These are phyloP conservation scores for Mycena capillaripes DNA, from an alignment of 768 basidiomycete genomes.

Conservation along the genomic window DNA sequence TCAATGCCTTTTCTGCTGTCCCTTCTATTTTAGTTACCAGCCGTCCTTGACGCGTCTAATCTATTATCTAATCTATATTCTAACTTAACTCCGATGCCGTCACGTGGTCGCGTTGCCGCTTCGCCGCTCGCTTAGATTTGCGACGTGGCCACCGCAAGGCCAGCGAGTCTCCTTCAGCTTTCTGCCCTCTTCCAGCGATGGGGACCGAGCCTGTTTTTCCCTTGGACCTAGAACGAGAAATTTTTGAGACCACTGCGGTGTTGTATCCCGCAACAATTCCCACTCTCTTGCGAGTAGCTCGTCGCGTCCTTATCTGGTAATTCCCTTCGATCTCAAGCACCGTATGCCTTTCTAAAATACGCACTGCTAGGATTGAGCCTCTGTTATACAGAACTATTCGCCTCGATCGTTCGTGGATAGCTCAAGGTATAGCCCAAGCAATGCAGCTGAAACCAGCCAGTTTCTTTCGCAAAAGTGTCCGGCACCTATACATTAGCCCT, in stretches of 20 bases:
- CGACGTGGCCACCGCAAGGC: no score
- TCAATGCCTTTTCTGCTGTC: no score
- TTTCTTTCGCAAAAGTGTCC: slow-evolving; percentile 12
- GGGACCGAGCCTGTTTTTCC: neutral
- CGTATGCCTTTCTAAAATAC: no score
- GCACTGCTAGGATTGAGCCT: slow-evolving; percentile 19
- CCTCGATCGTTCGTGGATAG: neutral
- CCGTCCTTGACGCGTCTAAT: no score
- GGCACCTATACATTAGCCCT: neutral
- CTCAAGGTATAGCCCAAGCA: neutral
- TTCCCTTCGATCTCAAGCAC: neutral
- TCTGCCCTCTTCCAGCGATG: neutral
- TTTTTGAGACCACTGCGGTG: neutral
- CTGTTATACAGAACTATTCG: slow-evolving; percentile 5
- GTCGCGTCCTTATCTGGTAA: neutral
- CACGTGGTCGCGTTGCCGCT: no score
- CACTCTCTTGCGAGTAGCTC: neutral
- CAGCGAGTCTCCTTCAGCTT: no score
- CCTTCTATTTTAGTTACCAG: no score
- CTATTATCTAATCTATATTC: no score
- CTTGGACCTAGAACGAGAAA: no score
- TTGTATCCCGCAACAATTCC: neutral
- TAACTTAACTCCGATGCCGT: no score
- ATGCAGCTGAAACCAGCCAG: neutral
- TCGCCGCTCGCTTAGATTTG: no score